Percentiles rank a stretch among this genome's conserved stretches.
These are phyloP conservation scores for Basipetospora chlamydospora DNA, from an alignment of 2,329 filamentous ascomycete genomes.

Conservation along the genomic window DNA sequence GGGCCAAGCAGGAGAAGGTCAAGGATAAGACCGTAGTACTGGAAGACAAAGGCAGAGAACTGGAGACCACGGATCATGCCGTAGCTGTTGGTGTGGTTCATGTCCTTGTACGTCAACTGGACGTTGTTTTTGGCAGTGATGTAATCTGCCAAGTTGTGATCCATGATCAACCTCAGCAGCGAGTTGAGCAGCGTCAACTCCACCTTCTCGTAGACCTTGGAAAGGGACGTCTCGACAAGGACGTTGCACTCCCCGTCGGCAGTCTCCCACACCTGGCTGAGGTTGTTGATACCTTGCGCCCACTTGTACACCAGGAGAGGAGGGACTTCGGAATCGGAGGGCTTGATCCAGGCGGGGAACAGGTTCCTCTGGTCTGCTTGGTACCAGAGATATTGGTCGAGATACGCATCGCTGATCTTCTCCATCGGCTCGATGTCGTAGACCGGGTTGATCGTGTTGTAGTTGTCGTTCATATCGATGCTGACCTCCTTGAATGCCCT, in stretches of 20 bases:
- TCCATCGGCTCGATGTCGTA: constrained; percentile 99
- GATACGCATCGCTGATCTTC: constrained; percentile 97
- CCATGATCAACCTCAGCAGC: constrained; percentile 89
- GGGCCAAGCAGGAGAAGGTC: constrained; percentile 84
- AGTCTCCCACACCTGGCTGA: constrained; percentile 88
- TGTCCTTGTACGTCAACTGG: constrained; percentile 97
- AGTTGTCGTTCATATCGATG: constrained; percentile 99
- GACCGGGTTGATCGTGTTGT: constrained; percentile 96
- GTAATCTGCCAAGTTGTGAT: constrained; percentile 97
- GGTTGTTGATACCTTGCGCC: constrained; percentile 98
- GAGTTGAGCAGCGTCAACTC: constrained; percentile 92
- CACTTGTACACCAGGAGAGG: constrained; percentile 94
- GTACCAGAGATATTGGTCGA: constrained; percentile 98
- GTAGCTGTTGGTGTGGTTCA: constrained; percentile 99
- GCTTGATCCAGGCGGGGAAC: constrained; percentile 98
- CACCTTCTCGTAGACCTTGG: constrained; percentile 99
- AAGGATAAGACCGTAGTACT: constrained; percentile 92
- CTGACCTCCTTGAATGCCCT: constrained; percentile 98
- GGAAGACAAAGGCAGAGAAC: constrained; percentile 97
- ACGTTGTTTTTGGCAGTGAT: constrained; percentile 99
- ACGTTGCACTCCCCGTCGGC: constrained; percentile 94
- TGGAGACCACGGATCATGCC: constrained; percentile 96
- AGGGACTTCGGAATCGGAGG: constrained; percentile 93
- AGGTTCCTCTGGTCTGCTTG: constrained; percentile 94
- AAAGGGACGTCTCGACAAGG: constrained; percentile 94